Base-by-base conservation (phyloP, 768 basidiomycete species). In the Coprinopsis cinerea region DNA sequence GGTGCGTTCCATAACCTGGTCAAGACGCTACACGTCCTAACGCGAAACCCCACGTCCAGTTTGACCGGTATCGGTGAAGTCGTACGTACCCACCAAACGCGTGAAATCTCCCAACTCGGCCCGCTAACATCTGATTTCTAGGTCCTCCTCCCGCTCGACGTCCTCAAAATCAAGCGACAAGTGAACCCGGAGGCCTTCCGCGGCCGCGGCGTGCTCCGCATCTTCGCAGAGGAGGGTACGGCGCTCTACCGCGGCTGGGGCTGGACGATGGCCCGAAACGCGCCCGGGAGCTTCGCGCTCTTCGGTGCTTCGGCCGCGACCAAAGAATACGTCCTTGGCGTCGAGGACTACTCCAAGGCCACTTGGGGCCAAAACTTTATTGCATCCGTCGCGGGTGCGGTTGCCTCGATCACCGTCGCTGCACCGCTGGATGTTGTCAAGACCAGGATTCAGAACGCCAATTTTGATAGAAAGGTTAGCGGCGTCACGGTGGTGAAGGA, bases 111-210 rank as follows among this genome's bases (percentile, higher is more conserved):
- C 13, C 26, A 10, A n/a, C 9, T 30, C 37, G 15, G 36, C 27
- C 44, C 53, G 39, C 47, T 25, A 14, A n/a, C 22, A 6, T 25
- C 9, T 48, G 18, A 39, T 46, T 22, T 17, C 43, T 54, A 85
- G 85, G 82, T 95, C 27, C 83, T 99, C n/a, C 81, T 99, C 28
- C 95, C 95, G 2, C 78, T 98, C 4, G 95, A 99, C 62, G 94
- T 82, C 20, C 83, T 99, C 64, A 99, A 99, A 71, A 98, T 99
- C 69, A 97, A 96, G 73, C 86, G 93, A 46, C 95, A 99, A 72
- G 90, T 88, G 49, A 99, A 99, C 71, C 95, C 95, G 1, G 96
- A 97, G 60, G 95, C 95, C 1, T 92, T 99, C 81, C 88, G 91
- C 28, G 93, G 93, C 30, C 89, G 95, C 22, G 92, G 93, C 17